phyloP scores from a whole-genome alignment of 768 basidiomycete species.

The Boletus barrowsii region DNA sequence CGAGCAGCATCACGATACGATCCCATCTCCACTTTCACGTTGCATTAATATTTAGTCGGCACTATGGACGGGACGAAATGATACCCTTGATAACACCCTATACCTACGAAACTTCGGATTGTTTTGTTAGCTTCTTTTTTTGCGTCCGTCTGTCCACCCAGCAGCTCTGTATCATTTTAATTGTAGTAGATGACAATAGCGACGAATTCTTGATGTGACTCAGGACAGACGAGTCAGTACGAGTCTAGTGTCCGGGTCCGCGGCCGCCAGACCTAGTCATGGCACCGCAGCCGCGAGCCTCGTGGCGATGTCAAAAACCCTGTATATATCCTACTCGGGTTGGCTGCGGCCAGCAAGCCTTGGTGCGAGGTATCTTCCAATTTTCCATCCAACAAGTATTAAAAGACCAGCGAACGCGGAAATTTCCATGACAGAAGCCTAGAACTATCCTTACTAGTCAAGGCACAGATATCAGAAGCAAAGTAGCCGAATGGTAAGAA shows the following conservation, averaged over 20 bases:
- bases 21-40: conserved; percentile 4
- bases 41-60: conserved; percentile 7
- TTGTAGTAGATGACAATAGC: conserved; percentile 3
- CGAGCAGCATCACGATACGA: conserved; percentile 3
- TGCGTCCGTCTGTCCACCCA: background rate
- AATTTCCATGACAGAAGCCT: background rate
- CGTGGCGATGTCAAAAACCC: conserved; percentile 2
- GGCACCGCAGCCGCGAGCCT: too few species aligned
- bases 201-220: background rate
- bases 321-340: background rate
- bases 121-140: conserved; percentile 9
- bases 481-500: conserved; percentile 16
- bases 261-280: background rate
- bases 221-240: background rate
- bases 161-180: conserved; percentile 10
- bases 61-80: conserved; percentile 8
- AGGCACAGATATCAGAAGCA: conserved; percentile 7
- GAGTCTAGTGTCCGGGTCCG: background rate
- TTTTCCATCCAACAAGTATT: background rate
- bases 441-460: background rate
- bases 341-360: background rate
- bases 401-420: background rate
- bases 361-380: background rate
- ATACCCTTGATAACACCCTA: conserved; percentile 19
- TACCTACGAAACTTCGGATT: conserved; percentile 14